Evolutionary conservation across 1,284 basidiomycete genomes (phyloP), one percentile per base, ranked within the genome.

Genomic region (Leccinum laetum): DNA sequence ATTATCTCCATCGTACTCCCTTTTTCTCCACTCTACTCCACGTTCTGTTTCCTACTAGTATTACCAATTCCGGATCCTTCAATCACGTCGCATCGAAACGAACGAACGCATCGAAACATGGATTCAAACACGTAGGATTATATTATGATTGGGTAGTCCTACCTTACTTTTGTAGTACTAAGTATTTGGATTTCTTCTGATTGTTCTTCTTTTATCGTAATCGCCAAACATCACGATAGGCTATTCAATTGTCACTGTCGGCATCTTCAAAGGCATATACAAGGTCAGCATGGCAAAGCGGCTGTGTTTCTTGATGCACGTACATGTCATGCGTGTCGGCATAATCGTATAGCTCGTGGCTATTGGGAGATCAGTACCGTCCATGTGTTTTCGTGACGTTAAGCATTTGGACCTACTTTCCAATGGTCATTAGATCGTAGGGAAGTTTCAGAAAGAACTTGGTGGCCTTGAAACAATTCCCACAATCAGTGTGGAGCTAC

Each of bases 311-410:
- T 60, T 9, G 53, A 26, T n/a, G 35, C 16, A 77, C 81, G 64
- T 76, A 90, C 85, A 94, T 91, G 76, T 94, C 92, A 59, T 87
- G 82, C 0, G 93, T 86, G 71, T 92, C 86, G 4, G 80, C 83
- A 73, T 94, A 95, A 67, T 86, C 82, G 78, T 96, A 96, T 39
- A 96, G 78, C 78, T 96, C 95, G 72, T 96, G 94, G 72, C 89
- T 90, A 44, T 61, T 24, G 24, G 41, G 63, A 64, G 59, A 62
- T 66, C 62, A 67, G 69, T 39, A 65, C 69, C 44, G 24, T 61
- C n/a, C 14, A 9, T 49, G 39, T 16, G 6, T 29, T 6, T 35
- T 10, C 5, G n/a, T 7, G 10, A 53, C 1, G 2, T 0, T 16
- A 44, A 11, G 5, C 2, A 24, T 10, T 37, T 26, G 8, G 14